A percentile compares a stretch with the other conserved stretches of the same genome.
Evolutionary conservation across 768 basidiomycete genomes (phyloP).

Genomic region (Termitomyces titanicus): DNA sequence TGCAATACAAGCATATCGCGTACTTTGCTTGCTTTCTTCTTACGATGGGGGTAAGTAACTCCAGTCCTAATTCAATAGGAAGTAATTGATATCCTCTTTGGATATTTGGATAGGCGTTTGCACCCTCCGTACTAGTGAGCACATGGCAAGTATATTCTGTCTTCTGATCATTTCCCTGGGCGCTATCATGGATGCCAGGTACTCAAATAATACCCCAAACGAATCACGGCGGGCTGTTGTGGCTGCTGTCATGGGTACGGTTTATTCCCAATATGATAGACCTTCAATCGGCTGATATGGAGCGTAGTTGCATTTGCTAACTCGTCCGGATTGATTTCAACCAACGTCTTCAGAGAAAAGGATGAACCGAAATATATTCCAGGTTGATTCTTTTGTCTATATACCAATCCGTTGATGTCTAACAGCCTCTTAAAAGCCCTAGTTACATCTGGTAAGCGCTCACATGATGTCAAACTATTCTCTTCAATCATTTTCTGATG

Average conservation of each 20-base stretch:
- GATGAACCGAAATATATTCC: constrained; percentile 49
- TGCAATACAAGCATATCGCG: constrained; percentile 36
- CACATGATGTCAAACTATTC: not conserved
- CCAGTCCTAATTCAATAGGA: not conserved
- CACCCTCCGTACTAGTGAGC: constrained; percentile 43
- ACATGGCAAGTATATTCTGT: constrained; percentile 27
- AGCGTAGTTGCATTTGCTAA: constrained; percentile 44
- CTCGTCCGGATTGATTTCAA: constrained; percentile 45
- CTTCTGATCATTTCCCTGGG: not conserved
- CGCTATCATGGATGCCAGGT: constrained; percentile 21
- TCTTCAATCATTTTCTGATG: not conserved
- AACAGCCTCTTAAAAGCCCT: constrained; percentile 25
- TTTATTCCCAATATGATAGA: not conserved
- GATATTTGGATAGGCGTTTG: constrained; percentile 35
- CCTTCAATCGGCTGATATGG: not conserved
- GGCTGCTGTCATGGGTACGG: constrained; percentile 46
- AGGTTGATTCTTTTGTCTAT: constrained; percentile 19
- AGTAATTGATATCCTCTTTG: not conserved
- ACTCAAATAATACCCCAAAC: constrained; percentile 46
- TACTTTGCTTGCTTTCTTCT: constrained; percentile 57
- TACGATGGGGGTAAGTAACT: constrained; percentile 39
- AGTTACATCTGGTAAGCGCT: constrained; percentile 36
- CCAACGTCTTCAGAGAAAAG: constrained; percentile 47
- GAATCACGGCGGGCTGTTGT: constrained; percentile 47
- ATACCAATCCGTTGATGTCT: not conserved